Conservation (phyloP, 23 red algal species). For the Gracilaria domingensis region DNA sequence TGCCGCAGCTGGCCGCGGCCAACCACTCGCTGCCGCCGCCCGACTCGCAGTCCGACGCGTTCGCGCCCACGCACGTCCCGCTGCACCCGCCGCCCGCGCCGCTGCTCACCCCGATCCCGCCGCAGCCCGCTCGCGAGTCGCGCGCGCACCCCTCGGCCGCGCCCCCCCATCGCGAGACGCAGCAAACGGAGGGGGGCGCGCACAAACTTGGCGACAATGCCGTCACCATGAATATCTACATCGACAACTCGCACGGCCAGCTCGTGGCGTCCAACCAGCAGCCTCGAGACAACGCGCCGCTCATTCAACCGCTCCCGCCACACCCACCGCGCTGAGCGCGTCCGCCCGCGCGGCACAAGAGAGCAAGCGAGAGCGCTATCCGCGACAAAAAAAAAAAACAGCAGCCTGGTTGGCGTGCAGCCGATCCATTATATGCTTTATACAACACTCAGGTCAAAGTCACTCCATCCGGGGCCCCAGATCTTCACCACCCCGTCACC, state of each 20-base stretch:
- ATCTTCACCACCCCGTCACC: conserved; percentile 85
- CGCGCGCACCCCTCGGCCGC: neutral
- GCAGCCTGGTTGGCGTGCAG: too few relatives aligned
- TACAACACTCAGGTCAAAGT: conserved; percentile 65
- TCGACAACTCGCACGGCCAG: conserved; percentile 30
- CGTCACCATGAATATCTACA: conserved; percentile 42
- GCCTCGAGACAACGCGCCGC: neutral
- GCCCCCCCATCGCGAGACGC: too few relatives aligned
- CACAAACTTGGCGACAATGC: too few relatives aligned
- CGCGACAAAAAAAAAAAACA: too few relatives aligned
- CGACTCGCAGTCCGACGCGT: neutral
- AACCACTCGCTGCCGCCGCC: conserved; percentile 15
- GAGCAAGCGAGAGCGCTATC: too few relatives aligned
- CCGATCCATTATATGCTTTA: neutral
- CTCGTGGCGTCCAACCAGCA: conserved; percentile 1
- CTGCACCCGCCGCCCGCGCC: neutral
- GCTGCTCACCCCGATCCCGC: neutral
- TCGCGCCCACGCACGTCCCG: neutral
- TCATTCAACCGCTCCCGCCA: neutral
- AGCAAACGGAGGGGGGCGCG: too few relatives aligned
- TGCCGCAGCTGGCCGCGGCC: conserved; percentile 26
- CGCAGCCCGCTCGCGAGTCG: neutral
- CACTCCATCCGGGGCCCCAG: conserved; percentile 84
- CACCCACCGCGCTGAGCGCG: neutral
- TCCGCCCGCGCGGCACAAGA: neutral